Evolutionary conservation across 1,284 basidiomycete species (phyloP).

Genomic region (Rhodotorula sp.): DNA sequence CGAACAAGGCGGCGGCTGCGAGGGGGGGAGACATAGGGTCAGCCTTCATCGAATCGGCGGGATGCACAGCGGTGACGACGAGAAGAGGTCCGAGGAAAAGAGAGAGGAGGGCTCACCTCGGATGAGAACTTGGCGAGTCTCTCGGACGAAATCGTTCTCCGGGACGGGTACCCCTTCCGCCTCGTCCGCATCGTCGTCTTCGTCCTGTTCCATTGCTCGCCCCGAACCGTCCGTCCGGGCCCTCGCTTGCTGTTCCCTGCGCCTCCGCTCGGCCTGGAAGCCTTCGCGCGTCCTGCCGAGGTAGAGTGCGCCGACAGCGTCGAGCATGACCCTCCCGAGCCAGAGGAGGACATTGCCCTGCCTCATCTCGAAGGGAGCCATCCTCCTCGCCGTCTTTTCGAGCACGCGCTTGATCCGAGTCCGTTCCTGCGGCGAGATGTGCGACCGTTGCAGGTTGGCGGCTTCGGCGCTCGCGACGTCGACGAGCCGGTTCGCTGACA

Average conservation of each 20-base stretch:
- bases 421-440: constrained; percentile 7
- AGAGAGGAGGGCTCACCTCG: constrained; percentile 23
- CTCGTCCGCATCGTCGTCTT: constrained; percentile 51
- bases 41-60: neutral
- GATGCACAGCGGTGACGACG: too few species aligned
- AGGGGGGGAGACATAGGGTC: too few species aligned
- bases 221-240: neutral
- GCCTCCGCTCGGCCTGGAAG: constrained; percentile 20
- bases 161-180: constrained; percentile 40
- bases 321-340: constrained; percentile 36
- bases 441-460: constrained; percentile 16
- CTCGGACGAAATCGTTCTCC: constrained; percentile 40
- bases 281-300: constrained; percentile 21
- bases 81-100: neutral
- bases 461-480: constrained; percentile 30
- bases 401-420: constrained; percentile 30
- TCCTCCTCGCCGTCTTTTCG: constrained; percentile 25
- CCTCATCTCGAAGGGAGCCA: constrained; percentile 35
- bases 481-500: constrained; percentile 35
- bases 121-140: constrained; percentile 41
- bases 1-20: constrained; percentile 39
- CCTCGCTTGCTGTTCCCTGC: constrained; percentile 10
- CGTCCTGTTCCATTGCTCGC: constrained; percentile 50
- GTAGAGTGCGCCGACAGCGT: constrained; percentile 34
- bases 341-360: constrained; percentile 35